Percentiles rank a stretch among this genome's conserved stretches.
phyloP scores from a whole-genome alignment of 768 basidiomycete genomes.

The Lactarius hengduanensis region DNA sequence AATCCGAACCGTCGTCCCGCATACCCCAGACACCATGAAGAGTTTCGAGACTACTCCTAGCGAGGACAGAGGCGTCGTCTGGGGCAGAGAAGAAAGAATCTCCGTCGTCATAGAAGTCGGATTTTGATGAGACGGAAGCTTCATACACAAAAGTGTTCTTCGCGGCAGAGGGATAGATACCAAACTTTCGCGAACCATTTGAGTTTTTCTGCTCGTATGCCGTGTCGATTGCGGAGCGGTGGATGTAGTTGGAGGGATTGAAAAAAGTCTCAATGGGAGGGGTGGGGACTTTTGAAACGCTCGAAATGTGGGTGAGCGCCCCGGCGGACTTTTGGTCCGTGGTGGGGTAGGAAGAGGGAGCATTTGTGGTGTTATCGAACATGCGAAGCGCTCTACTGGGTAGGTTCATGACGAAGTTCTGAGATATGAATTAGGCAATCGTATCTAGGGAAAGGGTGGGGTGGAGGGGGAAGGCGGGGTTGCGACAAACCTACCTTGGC shows the following conservation, averaged over 20 bases:
- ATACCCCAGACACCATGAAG: conserved; percentile 21
- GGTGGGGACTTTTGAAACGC: conserved; percentile 13
- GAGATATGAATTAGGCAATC: conserved; percentile 13
- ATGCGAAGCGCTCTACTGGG: conserved; percentile 23
- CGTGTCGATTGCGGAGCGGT: conserved; percentile 23
- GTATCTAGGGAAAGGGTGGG: conserved; percentile 4
- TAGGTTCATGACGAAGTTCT: conserved; percentile 27
- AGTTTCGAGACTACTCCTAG: conserved; percentile 26
- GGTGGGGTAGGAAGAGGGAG: conserved; percentile 12
- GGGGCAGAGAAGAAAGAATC: conserved; percentile 27
- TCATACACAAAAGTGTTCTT: conserved; percentile 28
- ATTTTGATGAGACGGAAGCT: conserved; percentile 28
- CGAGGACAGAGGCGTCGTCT: conserved; percentile 26
- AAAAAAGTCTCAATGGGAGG: conserved; percentile 21
- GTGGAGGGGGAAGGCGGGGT: background rate
- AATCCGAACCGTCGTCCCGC: conserved; percentile 9
- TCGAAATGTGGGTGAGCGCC: conserved; percentile 16
- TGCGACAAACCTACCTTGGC: conserved; percentile 20
- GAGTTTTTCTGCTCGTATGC: conserved; percentile 27
- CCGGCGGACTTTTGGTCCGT: conserved; percentile 18
- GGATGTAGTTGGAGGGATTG: conserved; percentile 21
- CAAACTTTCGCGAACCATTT: conserved; percentile 21
- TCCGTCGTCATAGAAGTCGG: conserved; percentile 25
- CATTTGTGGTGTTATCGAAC: conserved; percentile 23
- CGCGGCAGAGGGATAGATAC: conserved; percentile 26